Evolutionary conservation across 441 rosid species (phyloP), one percentile per base, ranked within the genome.

Genomic region (Erodium trifolium): DNA sequence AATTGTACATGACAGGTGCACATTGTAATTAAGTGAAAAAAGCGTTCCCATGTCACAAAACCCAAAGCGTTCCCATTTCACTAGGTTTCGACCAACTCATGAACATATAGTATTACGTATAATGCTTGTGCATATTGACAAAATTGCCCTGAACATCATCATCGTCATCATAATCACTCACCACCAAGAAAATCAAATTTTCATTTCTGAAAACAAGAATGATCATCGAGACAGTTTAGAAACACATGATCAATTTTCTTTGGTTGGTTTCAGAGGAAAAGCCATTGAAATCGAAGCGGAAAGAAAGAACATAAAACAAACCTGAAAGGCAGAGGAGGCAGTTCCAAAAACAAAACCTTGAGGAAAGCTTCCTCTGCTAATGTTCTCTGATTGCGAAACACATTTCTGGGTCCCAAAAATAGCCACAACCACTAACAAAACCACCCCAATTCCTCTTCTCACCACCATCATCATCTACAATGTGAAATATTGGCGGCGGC

Each of bases 291-390:
- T 19, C 57, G 19, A 2, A 9, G 0, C 5, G 65, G 39, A 66
- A 16, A 13, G 13, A 63, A 41, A 13, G 27, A 67, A 13, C 27
- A 5, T 1, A 51, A 3, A 18, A 67, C 68, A 67, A 57, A 89
- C 97, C 97, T 94, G 98, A 73, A 83, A 94, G 76, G 99, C 88
- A 49, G 99, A 84, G 60, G 98, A 90, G 34, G 98, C 97, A 1
- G 99, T 94, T 65, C 99, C 98, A 13, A 94, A 94, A 62, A 86
- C 87, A 79, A 94, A 94, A 1, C 89, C 97, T 7, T 82, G 70
- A 0, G 98, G 98, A 68, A 94, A 94, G 75, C 89, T 88, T 49
- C 80, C 75, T 72, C 97, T 86, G 59, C 66, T 83, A 4, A 93
- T 87, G 71, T 27, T 17, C 14, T 80, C 23, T 16, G 62, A 16